phyloP scores from a whole-genome alignment of 805 yeast genomes.

The Pichia nanzhaoensis region DNA sequence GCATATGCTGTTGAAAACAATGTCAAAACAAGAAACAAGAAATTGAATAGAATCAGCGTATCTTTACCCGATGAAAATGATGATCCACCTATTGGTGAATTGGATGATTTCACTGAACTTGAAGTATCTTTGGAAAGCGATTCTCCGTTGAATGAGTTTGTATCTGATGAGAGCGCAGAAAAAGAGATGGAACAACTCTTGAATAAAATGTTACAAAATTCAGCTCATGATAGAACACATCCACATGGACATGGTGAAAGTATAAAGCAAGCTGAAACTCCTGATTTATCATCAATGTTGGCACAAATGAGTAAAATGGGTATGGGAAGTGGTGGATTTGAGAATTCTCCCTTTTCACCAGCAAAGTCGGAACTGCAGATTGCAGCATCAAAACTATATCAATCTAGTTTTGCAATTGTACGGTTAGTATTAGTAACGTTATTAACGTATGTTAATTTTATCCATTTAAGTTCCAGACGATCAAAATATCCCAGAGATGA shows the following conservation, averaged over 20 bases:
- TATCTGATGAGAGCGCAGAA: conserved; percentile 11
- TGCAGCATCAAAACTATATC: conserved; percentile 1
- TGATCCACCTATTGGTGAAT: conserved; percentile 12
- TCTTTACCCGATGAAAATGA: conserved; percentile 5
- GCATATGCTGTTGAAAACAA: not conserved
- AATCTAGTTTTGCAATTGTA: conserved; percentile 5
- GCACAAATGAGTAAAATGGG: not conserved
- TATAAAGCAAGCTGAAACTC: not conserved
- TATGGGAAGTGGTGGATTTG: not conserved
- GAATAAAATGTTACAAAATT: conserved; percentile 7
- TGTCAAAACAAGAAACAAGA: conserved; percentile 14
- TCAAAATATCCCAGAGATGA: too few relatives aligned
- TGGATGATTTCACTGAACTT: conserved; percentile 10
- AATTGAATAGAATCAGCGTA: not conserved
- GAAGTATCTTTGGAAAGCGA: conserved; percentile 14
- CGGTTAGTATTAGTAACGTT: not conserved
- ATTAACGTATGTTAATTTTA: not conserved
- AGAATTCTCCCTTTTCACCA: not conserved
- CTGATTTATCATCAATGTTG: conserved; percentile 16
- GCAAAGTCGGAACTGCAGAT: not conserved
- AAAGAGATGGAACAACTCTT: conserved; percentile 13
- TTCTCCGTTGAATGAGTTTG: conserved; percentile 8
- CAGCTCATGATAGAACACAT: not conserved
- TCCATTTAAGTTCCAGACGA: not conserved
- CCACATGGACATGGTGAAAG: conserved; percentile 7